Conservation (phyloP, 257 asterid species). For the Solanum virginianum region DNA sequence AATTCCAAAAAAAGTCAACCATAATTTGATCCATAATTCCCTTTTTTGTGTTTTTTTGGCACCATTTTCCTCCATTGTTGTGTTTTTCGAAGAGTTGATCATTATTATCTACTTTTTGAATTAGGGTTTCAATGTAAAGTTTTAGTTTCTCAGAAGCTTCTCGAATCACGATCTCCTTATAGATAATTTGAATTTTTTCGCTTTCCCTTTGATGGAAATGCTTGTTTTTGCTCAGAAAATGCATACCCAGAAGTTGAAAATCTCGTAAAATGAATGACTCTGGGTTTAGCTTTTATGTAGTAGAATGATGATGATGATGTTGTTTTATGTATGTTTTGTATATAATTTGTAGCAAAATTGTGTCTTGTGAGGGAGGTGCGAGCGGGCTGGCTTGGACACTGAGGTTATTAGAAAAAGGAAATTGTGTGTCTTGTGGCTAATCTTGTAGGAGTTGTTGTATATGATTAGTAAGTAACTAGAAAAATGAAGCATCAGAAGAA, state of each 20-base stretch:
- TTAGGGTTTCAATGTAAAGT: not conserved
- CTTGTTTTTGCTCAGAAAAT: not conserved
- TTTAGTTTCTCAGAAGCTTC: not conserved
- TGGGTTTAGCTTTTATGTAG: not conserved
- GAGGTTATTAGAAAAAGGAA: not conserved
- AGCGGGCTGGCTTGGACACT: not conserved
- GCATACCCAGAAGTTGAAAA: not conserved
- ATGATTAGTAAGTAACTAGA: not conserved
- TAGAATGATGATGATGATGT: not conserved
- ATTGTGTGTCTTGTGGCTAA: not conserved
- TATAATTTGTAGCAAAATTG: not conserved
- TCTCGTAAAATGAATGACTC: not conserved
- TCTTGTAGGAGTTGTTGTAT: not conserved
- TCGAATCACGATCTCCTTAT: not conserved
- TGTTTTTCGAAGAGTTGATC: not conserved
- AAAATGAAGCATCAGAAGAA: constrained; percentile 41
- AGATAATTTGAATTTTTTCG: not conserved
- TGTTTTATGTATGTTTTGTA: not conserved
- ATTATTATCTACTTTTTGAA: not conserved
- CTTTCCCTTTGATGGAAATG: not conserved
- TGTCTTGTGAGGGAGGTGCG: not conserved
- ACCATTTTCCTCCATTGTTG: not conserved
- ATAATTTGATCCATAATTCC: not conserved
- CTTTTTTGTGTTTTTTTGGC: not conserved
- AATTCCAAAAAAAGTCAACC: not conserved